Percentiles rank a stretch among this genome's conserved stretches.
These are phyloP conservation scores for Chrysanthemum lavandulifolium DNA, from an alignment of 129 eudicot species.

Conservation along the genomic window DNA sequence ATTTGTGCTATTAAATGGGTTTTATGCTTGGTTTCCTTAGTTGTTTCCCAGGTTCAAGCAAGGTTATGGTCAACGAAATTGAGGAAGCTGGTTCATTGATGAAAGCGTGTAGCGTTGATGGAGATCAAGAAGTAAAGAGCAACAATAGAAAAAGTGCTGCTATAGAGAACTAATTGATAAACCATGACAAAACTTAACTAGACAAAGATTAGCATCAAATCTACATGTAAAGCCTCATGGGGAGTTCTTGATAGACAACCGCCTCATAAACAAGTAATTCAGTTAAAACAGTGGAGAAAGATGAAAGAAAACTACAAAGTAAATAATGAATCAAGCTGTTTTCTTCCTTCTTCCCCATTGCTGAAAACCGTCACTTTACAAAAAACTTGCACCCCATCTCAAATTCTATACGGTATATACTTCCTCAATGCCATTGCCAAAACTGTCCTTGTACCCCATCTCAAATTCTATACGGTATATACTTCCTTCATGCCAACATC, in stretches of 20 bases:
- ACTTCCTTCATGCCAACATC: slow-evolving; percentile 18
- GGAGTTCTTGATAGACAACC: not conserved
- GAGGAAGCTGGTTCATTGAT: too few species aligned
- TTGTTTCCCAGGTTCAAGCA: too few species aligned
- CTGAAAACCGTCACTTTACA: slow-evolving; percentile 11
- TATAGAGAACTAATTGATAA: too few species aligned
- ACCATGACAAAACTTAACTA: not conserved
- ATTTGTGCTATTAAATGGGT: too few species aligned
- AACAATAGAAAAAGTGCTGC: too few species aligned
- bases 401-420: slow-evolving; percentile 8
- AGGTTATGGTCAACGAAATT: too few species aligned
- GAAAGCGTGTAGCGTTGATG: too few species aligned
- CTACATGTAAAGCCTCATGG: not conserved
- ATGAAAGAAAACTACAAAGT: not conserved
- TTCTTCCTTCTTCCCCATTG: not conserved
- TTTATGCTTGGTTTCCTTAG: too few species aligned
- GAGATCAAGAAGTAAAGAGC: too few species aligned
- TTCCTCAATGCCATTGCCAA: too few species aligned
- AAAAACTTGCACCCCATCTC: slow-evolving; percentile 22
- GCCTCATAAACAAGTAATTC: slow-evolving; percentile 6
- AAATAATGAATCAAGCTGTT: not conserved
- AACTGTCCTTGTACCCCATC: too few species aligned
- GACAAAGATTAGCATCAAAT: not conserved
- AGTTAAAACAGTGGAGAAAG: not conserved
- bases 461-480: not conserved